These are phyloP conservation scores for Geotrichum carabidarum DNA, from an alignment of 1,139 yeast species.

Conservation along the genomic window DNA sequence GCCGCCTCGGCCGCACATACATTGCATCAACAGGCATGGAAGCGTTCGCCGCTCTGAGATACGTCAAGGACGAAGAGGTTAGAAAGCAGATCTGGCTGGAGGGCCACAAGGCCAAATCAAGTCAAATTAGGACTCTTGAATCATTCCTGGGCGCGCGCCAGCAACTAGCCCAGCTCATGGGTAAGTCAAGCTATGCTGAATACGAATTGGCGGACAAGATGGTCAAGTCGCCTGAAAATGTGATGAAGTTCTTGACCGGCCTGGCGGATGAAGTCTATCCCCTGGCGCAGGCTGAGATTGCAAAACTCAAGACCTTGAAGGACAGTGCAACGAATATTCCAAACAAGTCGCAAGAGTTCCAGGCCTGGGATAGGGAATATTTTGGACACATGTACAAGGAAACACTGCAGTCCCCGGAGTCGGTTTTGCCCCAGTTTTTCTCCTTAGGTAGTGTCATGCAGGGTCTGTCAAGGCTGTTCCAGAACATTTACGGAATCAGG, in stretches of 20 bases:
- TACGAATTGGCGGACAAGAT: slow-evolving; percentile 85
- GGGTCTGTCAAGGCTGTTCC: slow-evolving; percentile 71
- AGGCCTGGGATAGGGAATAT: slow-evolving; percentile 93
- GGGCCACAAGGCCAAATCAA: slow-evolving; percentile 50
- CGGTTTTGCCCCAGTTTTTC: slow-evolving; percentile 46
- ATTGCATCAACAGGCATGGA: slow-evolving; percentile 67
- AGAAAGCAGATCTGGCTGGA: slow-evolving; percentile 72
- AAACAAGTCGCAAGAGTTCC: slow-evolving; percentile 36
- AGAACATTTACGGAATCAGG: slow-evolving; percentile 66
- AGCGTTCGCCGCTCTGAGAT: slow-evolving; percentile 61
- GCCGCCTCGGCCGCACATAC: slow-evolving; percentile 36
- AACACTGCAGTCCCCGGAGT: slow-evolving; percentile 22
- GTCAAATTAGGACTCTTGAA: slow-evolving; percentile 57
- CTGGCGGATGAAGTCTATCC: slow-evolving; percentile 51
- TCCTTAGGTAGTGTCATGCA: slow-evolving; percentile 84
- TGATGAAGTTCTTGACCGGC: slow-evolving; percentile 58
- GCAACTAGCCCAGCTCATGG: slow-evolving; percentile 67
- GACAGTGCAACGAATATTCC: slow-evolving; percentile 39
- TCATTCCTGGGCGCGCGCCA: slow-evolving; percentile 62
- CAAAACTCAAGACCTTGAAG: slow-evolving; percentile 30
- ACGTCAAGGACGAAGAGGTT: slow-evolving; percentile 52
- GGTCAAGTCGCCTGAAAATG: slow-evolving; percentile 81
- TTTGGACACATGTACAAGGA: slow-evolving; percentile 42
- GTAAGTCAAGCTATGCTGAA: slow-evolving; percentile 64
- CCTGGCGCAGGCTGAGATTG: slow-evolving; percentile 58